Conservation (phyloP, 306 rosid species). For the Quercus glauca region DNA sequence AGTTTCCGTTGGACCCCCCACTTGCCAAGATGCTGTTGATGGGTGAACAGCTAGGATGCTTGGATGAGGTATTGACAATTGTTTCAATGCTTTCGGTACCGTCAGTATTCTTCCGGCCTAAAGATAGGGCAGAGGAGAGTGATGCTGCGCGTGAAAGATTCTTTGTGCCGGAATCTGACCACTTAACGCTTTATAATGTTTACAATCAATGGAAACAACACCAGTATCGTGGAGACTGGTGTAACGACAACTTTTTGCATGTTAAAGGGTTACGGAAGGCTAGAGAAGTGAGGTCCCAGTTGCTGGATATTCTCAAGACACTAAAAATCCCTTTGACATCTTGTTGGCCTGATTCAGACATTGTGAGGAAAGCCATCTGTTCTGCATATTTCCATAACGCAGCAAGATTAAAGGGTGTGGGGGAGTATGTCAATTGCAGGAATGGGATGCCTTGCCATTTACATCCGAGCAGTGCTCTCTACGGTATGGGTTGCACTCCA, state of each 20-base stretch:
- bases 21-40: conserved; percentile 96
- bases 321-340: conserved; percentile 73
- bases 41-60: conserved; percentile 76
- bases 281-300: conserved; percentile 92
- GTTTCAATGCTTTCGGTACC: conserved; percentile 99
- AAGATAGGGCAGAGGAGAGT: conserved; percentile 94
- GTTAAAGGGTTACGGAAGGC: conserved; percentile 94
- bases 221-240: conserved; percentile 95
- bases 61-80: conserved; percentile 87
- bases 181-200: conserved; percentile 83
- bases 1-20: conserved; percentile 95
- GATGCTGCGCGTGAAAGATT: conserved; percentile 96
- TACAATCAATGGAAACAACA: conserved; percentile 99
- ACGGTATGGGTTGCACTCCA: conserved; percentile 96
- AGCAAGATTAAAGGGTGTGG: conserved; percentile 91
- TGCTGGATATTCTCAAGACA: conserved; percentile 86
- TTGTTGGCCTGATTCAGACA: conserved; percentile 79
- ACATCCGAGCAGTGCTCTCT: conserved; percentile 97
- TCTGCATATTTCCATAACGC: conserved; percentile 94
- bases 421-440: conserved; percentile 85
- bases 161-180: conserved; percentile 92
- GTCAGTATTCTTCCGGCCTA: conserved; percentile 94
- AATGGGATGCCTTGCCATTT: conserved; percentile 95
- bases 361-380: conserved; percentile 89
- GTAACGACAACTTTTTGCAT: conserved; percentile 87